phyloP scores from a whole-genome alignment of 2,329 filamentous ascomycete species.

The Verticillium albo-atrum region DNA sequence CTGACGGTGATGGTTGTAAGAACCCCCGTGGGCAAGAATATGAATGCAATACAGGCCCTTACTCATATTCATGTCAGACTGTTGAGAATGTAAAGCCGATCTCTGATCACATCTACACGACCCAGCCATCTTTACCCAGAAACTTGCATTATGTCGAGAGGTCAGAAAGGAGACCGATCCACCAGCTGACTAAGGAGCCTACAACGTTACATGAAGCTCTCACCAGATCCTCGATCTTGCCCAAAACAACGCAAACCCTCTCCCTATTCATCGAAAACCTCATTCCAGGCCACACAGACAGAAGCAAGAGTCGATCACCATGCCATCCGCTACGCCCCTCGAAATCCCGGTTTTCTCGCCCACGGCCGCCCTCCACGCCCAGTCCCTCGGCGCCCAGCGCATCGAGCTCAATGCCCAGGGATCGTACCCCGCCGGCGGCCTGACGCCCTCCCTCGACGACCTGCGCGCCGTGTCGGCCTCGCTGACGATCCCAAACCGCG shows the following conservation, averaged over 20 bases:
- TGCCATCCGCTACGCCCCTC: slow-evolving; percentile 23
- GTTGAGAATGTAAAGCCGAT: too few species aligned
- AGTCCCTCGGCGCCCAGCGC: slow-evolving; percentile 39
- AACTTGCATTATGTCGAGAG: neutral
- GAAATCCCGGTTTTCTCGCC: slow-evolving; percentile 53
- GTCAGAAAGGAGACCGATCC: neutral
- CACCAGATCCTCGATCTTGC: neutral
- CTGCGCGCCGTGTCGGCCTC: slow-evolving; percentile 19
- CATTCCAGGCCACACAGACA: too few species aligned
- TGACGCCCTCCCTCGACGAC: slow-evolving; percentile 42
- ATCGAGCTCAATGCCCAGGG: slow-evolving; percentile 49
- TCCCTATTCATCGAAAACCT: too few species aligned
- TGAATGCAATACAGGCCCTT: too few species aligned
- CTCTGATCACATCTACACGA: too few species aligned
- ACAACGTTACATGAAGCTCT: neutral
- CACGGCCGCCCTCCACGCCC: slow-evolving; percentile 31
- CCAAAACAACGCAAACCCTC: neutral
- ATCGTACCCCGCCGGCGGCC: slow-evolving; percentile 46
- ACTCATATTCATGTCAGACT: too few species aligned
- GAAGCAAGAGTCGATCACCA: neutral
- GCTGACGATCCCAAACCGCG: slow-evolving; percentile 36
- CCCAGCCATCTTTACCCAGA: too few species aligned
- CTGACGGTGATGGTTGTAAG: too few species aligned
- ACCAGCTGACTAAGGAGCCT: neutral
- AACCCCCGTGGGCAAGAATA: too few species aligned